Evolutionary conservation across 495 filamentous ascomycete species (phyloP).

Genomic region (Cudoniella acicularis): DNA sequence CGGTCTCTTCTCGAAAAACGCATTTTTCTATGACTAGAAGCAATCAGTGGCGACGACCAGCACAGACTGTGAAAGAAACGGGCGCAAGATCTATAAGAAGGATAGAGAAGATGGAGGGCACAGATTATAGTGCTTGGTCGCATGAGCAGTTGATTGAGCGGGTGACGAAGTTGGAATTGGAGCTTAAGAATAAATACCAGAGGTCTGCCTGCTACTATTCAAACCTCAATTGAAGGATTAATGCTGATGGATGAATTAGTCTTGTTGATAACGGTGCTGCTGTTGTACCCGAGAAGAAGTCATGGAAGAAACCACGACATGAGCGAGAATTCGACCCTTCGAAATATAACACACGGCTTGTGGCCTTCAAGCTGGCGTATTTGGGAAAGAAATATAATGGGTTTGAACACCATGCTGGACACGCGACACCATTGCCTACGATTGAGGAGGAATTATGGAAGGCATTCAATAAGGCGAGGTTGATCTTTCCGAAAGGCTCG

Average conservation of each 20-base stretch:
- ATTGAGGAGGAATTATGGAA: constrained; percentile 93
- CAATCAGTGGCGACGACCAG: neutral
- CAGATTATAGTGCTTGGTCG: constrained; percentile 52
- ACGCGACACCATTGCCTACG: constrained; percentile 64
- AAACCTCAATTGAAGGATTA: neutral
- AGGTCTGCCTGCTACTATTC: constrained; percentile 23
- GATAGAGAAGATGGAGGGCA: constrained; percentile 17
- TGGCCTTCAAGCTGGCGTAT: constrained; percentile 93
- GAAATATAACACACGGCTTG: constrained; percentile 75
- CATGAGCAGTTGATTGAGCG: constrained; percentile 61
- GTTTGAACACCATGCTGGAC: constrained; percentile 73
- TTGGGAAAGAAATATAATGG: constrained; percentile 88
- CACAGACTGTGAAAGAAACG: neutral
- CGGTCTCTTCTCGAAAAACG: neutral
- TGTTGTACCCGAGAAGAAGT: constrained; percentile 12
- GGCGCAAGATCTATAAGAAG: constrained; percentile 1
- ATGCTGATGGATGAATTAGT: neutral
- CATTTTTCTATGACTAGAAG: constrained; percentile 13
- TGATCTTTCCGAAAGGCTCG: constrained; percentile 68
- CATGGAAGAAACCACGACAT: constrained; percentile 33
- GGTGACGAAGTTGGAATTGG: constrained; percentile 60
- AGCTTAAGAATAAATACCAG: constrained; percentile 46
- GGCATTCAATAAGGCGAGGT: constrained; percentile 70
- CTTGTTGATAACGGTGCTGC: constrained; percentile 3
- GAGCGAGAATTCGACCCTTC: constrained; percentile 65